A percentile compares a stretch with the other conserved stretches of the same genome.
These are phyloP conservation scores for Pseudocercospora ulei DNA, from an alignment of 2,329 filamentous ascomycete genomes.

Conservation along the genomic window DNA sequence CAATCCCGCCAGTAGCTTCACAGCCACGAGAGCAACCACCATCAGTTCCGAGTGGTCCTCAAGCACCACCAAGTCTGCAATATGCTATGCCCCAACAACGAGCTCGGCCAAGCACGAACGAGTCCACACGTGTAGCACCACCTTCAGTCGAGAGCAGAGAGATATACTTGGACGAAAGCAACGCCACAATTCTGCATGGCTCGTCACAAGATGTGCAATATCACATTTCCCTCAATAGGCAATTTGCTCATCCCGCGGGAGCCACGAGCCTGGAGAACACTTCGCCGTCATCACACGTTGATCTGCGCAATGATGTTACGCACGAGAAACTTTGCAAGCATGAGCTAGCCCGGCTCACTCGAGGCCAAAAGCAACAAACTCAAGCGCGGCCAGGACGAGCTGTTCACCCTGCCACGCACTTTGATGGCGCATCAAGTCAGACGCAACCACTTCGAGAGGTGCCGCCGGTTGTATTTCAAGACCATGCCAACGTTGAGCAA, in stretches of 20 bases:
- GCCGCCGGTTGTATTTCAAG: conserved; percentile 6
- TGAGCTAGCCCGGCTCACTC: conserved; percentile 12
- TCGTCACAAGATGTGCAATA: neutral
- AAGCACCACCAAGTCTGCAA: neutral
- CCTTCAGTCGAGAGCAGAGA: too few species aligned
- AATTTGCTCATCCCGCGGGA: neutral
- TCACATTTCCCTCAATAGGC: neutral
- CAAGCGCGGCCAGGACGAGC: neutral
- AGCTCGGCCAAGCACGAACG: neutral
- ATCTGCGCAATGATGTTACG: neutral
- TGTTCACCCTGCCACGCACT: conserved; percentile 5
- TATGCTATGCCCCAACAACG: neutral
- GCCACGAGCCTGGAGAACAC: neutral
- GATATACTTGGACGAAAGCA: neutral
- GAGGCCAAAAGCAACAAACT: neutral
- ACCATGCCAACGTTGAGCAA: conserved; percentile 4
- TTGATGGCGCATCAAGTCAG: conserved; percentile 12
- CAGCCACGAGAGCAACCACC: too few species aligned
- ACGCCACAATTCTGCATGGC: neutral
- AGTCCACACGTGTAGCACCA: neutral
- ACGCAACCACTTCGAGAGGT: conserved; percentile 5
- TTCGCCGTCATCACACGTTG: neutral
- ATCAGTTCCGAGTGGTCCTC: neutral
- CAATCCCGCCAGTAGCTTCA: neutral
- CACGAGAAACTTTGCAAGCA: conserved; percentile 15